phyloP scores from a whole-genome alignment of 140 eudicot genomes.

The Erigeron philadelphicus region DNA sequence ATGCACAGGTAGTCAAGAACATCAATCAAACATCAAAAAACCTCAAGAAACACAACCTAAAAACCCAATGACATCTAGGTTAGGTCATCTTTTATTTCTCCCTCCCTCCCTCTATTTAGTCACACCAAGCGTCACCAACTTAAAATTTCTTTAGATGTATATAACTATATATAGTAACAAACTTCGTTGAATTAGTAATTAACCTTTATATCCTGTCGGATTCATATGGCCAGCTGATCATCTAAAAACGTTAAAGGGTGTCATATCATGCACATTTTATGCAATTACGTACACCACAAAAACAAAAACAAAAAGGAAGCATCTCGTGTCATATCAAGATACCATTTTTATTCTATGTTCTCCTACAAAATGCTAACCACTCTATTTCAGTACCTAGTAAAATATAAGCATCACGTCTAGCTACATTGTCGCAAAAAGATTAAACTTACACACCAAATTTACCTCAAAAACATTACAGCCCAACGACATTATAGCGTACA shows the following conservation, averaged over 20 bases:
- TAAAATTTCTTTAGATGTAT: neutral
- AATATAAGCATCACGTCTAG: slow-evolving; percentile 10
- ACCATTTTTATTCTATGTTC: slow-evolving; percentile 7
- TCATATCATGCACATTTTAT: neutral
- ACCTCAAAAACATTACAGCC: slow-evolving; percentile 18
- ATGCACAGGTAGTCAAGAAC: neutral
- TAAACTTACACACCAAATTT: slow-evolving; percentile 7
- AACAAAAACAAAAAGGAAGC: neutral
- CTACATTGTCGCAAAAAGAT: slow-evolving; percentile 23
- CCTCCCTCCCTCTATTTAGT: slow-evolving; percentile 1
- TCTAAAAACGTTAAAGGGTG: neutral
- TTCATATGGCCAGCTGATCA: slow-evolving; percentile 4
- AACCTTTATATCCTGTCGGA: neutral
- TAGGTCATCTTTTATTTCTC: slow-evolving; percentile 8
- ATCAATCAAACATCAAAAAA: neutral
- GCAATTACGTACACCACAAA: neutral
- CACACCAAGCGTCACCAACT: neutral
- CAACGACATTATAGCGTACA: too few relatives aligned
- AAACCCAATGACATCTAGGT: slow-evolving; percentile 2
- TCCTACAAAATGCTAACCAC: slow-evolving; percentile 11
- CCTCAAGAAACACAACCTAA: neutral
- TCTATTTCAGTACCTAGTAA: neutral
- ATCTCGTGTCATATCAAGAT: neutral
- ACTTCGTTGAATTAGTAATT: neutral
- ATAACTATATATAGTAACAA: neutral